Conservation (phyloP, 164 flowering plant species). For the Platanus orientalis region DNA sequence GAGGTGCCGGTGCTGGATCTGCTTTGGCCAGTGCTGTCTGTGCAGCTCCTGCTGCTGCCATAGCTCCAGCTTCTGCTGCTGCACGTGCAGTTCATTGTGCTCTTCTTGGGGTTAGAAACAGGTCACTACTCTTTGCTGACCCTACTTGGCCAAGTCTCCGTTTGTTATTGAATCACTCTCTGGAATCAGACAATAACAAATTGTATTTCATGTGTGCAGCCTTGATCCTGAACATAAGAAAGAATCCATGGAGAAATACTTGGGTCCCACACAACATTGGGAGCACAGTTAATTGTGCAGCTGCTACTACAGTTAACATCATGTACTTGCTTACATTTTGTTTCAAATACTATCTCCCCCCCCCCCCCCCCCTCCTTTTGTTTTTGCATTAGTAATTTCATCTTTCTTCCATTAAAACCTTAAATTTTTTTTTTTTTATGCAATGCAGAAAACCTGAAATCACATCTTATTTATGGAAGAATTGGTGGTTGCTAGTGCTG, state of each 20-base stretch:
- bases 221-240: constrained; percentile 89
- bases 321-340: not conserved
- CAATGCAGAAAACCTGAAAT: not conserved
- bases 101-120: constrained; percentile 92
- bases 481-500: not conserved
- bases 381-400: not conserved
- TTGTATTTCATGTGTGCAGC: constrained; percentile 42
- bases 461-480: not conserved
- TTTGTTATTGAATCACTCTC: not conserved
- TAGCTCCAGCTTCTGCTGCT: constrained; percentile 90
- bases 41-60: constrained; percentile 87
- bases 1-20: constrained; percentile 82
- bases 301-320: not conserved
- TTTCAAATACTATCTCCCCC: not conserved
- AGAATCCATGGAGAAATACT: constrained; percentile 86
- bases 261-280: constrained; percentile 42
- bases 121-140: constrained; percentile 32
- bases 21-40: constrained; percentile 80
- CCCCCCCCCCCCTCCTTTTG: not conserved
- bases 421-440: not conserved
- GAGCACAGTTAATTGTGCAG: constrained; percentile 25
- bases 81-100: constrained; percentile 80
- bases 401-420: not conserved
- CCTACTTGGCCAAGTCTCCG: not conserved
- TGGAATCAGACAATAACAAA: not conserved